phyloP scores from a whole-genome alignment of 257 asterid genomes.

The Solanum clarkiae region DNA sequence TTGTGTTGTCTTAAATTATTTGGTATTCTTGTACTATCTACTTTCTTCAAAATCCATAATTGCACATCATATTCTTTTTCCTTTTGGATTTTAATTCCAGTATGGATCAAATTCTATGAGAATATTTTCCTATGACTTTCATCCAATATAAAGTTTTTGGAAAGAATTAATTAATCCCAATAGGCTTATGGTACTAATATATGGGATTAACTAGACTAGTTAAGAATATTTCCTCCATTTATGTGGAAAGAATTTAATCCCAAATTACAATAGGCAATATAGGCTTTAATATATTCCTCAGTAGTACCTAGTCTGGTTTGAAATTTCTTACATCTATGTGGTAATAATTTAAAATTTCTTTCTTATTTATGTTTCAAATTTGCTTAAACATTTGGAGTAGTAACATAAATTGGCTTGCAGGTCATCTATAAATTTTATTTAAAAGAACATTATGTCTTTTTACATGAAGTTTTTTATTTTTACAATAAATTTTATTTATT shows the following conservation, averaged over 20 bases:
- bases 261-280: background rate
- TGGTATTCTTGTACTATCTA: background rate
- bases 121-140: background rate
- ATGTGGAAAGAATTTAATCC: background rate
- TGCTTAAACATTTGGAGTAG: background rate
- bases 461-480: too few relatives aligned
- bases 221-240: background rate
- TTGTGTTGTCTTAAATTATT: background rate
- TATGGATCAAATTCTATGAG: background rate
- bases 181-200: background rate
- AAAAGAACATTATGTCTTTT: background rate
- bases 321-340: background rate
- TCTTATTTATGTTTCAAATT: background rate
- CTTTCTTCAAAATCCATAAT: background rate
- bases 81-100: too few relatives aligned
- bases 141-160: background rate
- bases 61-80: background rate
- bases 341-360: background rate
- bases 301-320: background rate
- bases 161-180: background rate
- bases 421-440: background rate
- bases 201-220: background rate
- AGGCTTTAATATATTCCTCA: background rate
- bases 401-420: too few relatives aligned
- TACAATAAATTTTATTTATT: background rate